Evolutionary conservation across 2,329 filamentous ascomycete genomes (phyloP).

Genomic region (Talaromyces pinophilus): DNA sequence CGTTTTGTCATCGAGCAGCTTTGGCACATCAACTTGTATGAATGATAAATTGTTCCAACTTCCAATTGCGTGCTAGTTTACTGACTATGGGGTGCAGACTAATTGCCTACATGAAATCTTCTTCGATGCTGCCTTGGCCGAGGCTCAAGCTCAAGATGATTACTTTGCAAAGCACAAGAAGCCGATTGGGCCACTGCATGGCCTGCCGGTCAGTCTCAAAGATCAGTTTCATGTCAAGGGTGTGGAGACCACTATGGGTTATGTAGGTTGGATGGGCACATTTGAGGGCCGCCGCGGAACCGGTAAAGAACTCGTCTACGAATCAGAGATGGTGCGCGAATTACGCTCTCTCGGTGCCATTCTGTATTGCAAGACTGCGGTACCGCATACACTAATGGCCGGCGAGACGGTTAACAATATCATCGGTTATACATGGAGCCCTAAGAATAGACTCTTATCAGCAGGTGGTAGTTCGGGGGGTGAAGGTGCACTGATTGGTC

Average conservation of each 20-base stretch:
- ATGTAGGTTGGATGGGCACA: conserved; percentile 19
- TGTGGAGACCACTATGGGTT: conserved; percentile 56
- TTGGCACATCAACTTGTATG: conserved; percentile 31
- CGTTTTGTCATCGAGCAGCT: conserved; percentile 50
- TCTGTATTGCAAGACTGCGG: conserved; percentile 58
- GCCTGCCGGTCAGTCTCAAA: conserved; percentile 57
- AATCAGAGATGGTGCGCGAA: conserved; percentile 33
- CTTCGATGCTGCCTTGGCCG: conserved; percentile 27
- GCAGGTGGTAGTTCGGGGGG: conserved; percentile 45
- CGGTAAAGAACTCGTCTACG: conserved; percentile 14
- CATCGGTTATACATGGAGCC: conserved; percentile 47
- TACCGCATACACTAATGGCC: conserved; percentile 60
- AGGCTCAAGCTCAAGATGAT: conserved; percentile 28
- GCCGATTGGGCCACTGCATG: conserved; percentile 51
- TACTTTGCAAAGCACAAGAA: conserved; percentile 33
- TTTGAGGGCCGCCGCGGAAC: conserved; percentile 12
- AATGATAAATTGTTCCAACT: neutral
- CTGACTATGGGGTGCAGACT: conserved; percentile 18
- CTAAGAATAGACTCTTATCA: conserved; percentile 37
- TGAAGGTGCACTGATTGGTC: conserved; percentile 63
- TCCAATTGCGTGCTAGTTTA: neutral
- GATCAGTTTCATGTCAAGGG: conserved; percentile 62
- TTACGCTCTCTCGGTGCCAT: conserved; percentile 55
- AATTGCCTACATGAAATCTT: conserved; percentile 32
- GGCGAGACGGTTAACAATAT: conserved; percentile 40